These are phyloP conservation scores for Aspergillus ostianus DNA, from an alignment of 495 filamentous ascomycete genomes.

Conservation along the genomic window DNA sequence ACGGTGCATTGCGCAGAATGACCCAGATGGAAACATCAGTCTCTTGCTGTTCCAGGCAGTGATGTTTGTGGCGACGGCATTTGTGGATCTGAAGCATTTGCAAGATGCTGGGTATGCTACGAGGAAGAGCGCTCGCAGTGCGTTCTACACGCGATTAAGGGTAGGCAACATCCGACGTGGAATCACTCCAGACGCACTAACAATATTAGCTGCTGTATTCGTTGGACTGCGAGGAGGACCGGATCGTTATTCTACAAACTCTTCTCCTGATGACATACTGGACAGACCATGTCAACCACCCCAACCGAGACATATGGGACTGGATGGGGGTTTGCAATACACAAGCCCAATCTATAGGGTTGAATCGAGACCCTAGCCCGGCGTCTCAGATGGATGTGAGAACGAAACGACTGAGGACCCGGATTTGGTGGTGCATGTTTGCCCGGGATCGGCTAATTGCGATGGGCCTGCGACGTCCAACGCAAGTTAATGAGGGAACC, in stretches of 20 bases:
- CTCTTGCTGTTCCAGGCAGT: conserved; percentile 75
- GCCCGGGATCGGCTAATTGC: conserved; percentile 88
- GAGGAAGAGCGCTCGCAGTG: conserved; percentile 69
- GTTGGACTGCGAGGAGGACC: conserved; percentile 79
- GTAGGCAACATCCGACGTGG: conserved; percentile 44
- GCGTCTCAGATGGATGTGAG: conserved; percentile 57
- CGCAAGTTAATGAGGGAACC: conserved; percentile 80
- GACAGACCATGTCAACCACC: conserved; percentile 65
- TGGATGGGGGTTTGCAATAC: conserved; percentile 85
- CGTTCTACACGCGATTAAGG: conserved; percentile 71
- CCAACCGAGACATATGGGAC: conserved; percentile 77
- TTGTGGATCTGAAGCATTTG: conserved; percentile 68
- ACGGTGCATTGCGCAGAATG: conserved; percentile 53
- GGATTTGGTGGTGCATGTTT: conserved; percentile 89
- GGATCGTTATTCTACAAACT: conserved; percentile 74
- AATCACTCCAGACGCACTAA: conserved; percentile 10
- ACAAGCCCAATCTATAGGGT: conserved; percentile 74
- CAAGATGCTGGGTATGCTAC: conserved; percentile 65
- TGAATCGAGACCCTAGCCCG: conserved; percentile 70
- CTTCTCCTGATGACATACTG: conserved; percentile 83
- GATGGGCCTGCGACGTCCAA: conserved; percentile 79
- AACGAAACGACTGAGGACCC: conserved; percentile 63
- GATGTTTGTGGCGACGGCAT: conserved; percentile 76
- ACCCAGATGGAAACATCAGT: conserved; percentile 64
- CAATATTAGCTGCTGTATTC: conserved; percentile 62